Percentiles rank a stretch among this genome's conserved stretches.
Evolutionary conservation across 176 grass and related monocot species (phyloP).

Genomic region (Zizania latifolia): DNA sequence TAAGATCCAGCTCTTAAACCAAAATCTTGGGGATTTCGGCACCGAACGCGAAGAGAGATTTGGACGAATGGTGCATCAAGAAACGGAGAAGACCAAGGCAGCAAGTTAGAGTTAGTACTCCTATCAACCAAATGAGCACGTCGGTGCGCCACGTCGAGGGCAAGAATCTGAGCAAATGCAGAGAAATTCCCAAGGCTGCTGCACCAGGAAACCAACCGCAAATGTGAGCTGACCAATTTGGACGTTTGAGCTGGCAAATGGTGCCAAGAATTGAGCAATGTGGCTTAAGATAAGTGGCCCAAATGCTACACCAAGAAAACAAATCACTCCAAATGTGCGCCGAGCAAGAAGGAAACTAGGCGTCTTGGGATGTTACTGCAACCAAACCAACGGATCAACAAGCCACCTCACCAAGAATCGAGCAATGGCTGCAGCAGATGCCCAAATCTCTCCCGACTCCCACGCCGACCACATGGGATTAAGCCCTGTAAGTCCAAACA

Average conservation of each 20-base stretch:
- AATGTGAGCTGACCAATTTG: not conserved
- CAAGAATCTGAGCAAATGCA: not conserved
- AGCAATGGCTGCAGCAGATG: slow-evolving; percentile 1
- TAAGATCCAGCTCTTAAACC: slow-evolving; percentile 22
- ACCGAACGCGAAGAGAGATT: not conserved
- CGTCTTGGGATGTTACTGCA: too few species aligned
- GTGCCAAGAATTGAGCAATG: not conserved
- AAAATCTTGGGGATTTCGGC: not conserved
- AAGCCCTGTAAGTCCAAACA: slow-evolving; percentile 12
- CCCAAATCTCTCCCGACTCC: not conserved
- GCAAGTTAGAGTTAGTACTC: not conserved
- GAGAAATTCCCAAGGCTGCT: not conserved
- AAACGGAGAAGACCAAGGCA: not conserved
- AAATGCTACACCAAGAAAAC: not conserved
- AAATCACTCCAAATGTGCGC: slow-evolving; percentile 19
- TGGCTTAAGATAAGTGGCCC: not conserved
- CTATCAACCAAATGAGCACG: not conserved
- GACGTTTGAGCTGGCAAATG: not conserved
- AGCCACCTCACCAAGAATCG: not conserved
- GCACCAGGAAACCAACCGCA: not conserved
- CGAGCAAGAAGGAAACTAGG: too few species aligned
- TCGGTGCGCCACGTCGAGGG: not conserved
- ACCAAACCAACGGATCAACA: too few species aligned
- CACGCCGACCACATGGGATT: not conserved
- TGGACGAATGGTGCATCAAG: not conserved